These are phyloP conservation scores for Fusarium devonianum DNA, from an alignment of 2,329 filamentous ascomycete genomes.

Conservation along the genomic window DNA sequence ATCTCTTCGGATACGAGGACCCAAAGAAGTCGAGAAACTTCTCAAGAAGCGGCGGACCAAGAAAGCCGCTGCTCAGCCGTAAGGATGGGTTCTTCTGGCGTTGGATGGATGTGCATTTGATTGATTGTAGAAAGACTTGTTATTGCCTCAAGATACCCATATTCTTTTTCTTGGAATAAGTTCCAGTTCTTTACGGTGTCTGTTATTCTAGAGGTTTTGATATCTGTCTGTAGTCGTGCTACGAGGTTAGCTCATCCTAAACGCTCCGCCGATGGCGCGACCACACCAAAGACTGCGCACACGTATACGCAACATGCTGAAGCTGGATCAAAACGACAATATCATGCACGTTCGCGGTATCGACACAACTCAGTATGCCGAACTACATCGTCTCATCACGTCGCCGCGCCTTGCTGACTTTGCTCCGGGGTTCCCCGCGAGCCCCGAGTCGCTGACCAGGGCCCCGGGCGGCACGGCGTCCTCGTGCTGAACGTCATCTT, in stretches of 20 bases:
- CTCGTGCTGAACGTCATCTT: conserved; percentile 46
- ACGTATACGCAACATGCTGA: too few relatives aligned
- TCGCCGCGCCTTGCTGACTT: conserved; percentile 15
- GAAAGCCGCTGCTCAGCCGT: conserved; percentile 30
- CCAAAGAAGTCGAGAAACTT: conserved; percentile 73
- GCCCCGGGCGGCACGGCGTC: conserved; percentile 33
- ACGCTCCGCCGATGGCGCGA: not conserved
- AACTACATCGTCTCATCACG: conserved; percentile 15
- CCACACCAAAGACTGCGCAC: not conserved
- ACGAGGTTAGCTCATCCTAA: not conserved
- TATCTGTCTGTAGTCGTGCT: not conserved
- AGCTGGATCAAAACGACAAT: too few relatives aligned
- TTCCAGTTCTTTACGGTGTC: conserved; percentile 3
- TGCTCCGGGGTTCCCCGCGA: conserved; percentile 40
- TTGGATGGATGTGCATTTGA: conserved; percentile 15
- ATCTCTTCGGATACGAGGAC: conserved; percentile 74
- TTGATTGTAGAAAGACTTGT: conserved; percentile 14
- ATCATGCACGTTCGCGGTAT: not conserved
- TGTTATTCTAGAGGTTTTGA: conserved; percentile 1
- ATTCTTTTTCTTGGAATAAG: too few relatives aligned
- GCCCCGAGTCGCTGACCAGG: conserved; percentile 34
- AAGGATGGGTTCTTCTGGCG: conserved; percentile 2
- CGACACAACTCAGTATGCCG: not conserved
- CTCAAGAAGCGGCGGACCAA: conserved; percentile 58
- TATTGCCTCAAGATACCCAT: conserved; percentile 33